These are phyloP conservation scores for Hymenoscyphus fructigenus DNA, from an alignment of 2,329 filamentous ascomycete genomes.

Conservation along the genomic window DNA sequence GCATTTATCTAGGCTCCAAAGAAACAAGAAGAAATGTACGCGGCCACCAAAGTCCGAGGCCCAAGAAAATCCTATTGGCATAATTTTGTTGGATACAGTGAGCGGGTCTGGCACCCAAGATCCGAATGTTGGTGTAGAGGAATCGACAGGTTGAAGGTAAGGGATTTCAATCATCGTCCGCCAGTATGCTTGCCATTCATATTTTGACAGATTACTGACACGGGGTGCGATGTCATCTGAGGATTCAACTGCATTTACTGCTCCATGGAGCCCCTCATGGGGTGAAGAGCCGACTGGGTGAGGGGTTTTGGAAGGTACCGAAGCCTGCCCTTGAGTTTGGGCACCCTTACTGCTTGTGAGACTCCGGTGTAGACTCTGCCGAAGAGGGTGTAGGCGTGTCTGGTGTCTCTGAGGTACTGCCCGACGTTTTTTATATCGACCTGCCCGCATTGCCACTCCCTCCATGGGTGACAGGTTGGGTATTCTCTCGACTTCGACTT, in stretches of 20 bases:
- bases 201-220: background rate
- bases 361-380: background rate
- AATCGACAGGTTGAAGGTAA: background rate
- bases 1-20: conserved; percentile 19
- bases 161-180: background rate
- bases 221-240: background rate
- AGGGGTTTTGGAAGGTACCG: conserved; percentile 2
- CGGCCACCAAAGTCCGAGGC: background rate
- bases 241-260: background rate
- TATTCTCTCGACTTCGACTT: background rate
- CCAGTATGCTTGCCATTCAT: background rate
- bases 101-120: background rate
- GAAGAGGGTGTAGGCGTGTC: conserved; percentile 1
- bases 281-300: background rate
- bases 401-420: background rate
- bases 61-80: background rate
- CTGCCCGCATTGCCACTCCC: background rate
- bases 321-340: background rate
- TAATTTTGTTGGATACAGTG: background rate
- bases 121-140: background rate
- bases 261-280: background rate
- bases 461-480: background rate
- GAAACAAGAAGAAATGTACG: background rate
- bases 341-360: background rate
- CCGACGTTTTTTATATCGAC: background rate